These are phyloP conservation scores for Sclerotinia subarctica DNA, from an alignment of 2,329 filamentous ascomycete species.

Conservation along the genomic window DNA sequence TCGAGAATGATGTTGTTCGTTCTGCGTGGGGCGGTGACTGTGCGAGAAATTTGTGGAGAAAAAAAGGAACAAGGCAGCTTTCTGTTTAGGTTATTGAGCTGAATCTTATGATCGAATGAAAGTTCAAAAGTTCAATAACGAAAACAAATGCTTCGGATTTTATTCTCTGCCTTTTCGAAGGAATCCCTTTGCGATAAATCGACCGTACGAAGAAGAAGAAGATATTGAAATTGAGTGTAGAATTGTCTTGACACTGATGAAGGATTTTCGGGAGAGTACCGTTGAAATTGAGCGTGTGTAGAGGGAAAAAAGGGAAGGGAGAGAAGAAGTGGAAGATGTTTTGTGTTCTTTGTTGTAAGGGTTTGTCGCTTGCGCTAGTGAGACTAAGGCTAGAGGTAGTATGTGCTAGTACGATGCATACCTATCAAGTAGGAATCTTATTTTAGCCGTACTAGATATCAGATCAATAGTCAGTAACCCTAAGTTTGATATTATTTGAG, in stretches of 20 bases:
- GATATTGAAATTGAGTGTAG: slow-evolving; percentile 15
- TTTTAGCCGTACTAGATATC: background rate
- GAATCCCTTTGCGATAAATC: background rate
- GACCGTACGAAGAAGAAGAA: slow-evolving; percentile 21
- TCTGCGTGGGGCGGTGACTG: slow-evolving; percentile 15
- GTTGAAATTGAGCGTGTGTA: slow-evolving; percentile 26
- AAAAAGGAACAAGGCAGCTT: background rate
- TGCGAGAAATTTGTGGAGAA: slow-evolving; percentile 18
- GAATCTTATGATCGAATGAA: background rate
- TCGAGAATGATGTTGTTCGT: slow-evolving; percentile 11
- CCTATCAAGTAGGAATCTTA: too few relatives aligned
- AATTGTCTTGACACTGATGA: slow-evolving; percentile 28
- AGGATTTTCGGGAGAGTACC: slow-evolving; percentile 25
- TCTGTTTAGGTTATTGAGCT: background rate
- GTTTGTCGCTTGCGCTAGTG: background rate
- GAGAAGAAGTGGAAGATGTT: slow-evolving; percentile 9
- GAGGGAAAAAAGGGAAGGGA: background rate
- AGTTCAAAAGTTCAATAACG: background rate
- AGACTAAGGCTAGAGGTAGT: background rate
- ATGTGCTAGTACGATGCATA: too few relatives aligned
- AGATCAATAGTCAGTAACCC: background rate
- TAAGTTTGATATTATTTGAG: background rate
- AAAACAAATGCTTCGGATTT: background rate
- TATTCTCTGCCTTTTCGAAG: background rate
- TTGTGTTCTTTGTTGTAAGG: background rate